A percentile compares a stretch with the other conserved stretches of the same genome.
These are phyloP conservation scores for Colletotrichum theobromicola DNA, from an alignment of 2,329 filamentous ascomycete species.

Conservation along the genomic window DNA sequence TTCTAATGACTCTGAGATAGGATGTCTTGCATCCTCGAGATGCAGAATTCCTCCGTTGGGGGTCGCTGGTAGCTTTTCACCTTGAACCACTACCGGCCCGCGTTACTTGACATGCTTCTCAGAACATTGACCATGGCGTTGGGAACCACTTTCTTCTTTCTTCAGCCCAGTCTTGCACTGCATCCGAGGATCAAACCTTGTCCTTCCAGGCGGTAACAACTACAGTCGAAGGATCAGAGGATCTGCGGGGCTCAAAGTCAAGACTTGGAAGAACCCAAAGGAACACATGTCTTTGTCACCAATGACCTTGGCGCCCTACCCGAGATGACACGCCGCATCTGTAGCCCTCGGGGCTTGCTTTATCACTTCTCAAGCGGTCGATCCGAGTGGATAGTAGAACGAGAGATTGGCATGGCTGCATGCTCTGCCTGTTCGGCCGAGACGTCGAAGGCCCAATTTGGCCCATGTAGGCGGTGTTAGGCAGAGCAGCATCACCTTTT, in stretches of 20 bases:
- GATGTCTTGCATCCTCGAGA: not conserved
- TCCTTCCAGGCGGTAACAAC: not conserved
- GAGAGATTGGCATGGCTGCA: not conserved
- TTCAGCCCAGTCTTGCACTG: not conserved
- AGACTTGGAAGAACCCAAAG: not conserved
- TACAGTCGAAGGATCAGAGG: not conserved
- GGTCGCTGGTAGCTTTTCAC: not conserved
- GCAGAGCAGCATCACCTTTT: not conserved
- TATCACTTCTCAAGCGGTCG: not conserved
- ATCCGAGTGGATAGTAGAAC: not conserved
- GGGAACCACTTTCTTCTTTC: not conserved
- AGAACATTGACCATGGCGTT: not conserved
- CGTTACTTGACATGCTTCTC: not conserved
- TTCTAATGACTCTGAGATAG: not conserved
- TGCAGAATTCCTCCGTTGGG: not conserved
- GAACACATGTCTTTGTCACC: not conserved
- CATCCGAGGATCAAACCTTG: not conserved
- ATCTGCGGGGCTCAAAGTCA: not conserved
- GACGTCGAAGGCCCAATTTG: not conserved
- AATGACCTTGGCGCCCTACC: not conserved
- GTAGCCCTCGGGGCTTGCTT: conserved; percentile 15
- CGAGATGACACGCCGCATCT: conserved; percentile 6
- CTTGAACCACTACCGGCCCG: not conserved
- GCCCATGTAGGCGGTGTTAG: not conserved
- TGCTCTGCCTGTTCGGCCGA: not conserved